Evolutionary conservation across 306 rosid species (phyloP), one percentile per base, ranked within the genome.

Genomic region (Cucumis cinereus): DNA sequence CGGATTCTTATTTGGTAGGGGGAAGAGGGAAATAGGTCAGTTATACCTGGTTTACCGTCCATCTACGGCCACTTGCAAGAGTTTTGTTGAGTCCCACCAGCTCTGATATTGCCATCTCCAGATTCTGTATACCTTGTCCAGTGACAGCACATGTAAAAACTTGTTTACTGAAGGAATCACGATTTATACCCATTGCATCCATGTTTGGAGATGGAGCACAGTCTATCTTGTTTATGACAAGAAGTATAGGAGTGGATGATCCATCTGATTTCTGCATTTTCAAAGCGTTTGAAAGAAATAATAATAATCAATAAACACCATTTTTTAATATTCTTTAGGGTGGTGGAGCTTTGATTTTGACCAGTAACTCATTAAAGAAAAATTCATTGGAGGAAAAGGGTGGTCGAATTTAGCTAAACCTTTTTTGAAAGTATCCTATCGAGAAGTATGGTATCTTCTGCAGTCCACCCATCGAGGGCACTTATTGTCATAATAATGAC

Each of bases 41-140:
- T 90, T 96, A 11, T 43, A 91, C 98, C 96, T 91, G 99, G 83
- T 91, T 94, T 71, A 92, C 90, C 23, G 96, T 87, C 99, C 99
- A 92, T 81, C 84, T 85, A 59, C 96, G 91, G 61, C 96, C 96
- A 73, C 90, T 97, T 20, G 84, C 75, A 67, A 86, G 85, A 78
- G 86, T 78, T 78, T 79, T 81, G 84, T 94, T 68, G 70, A 92
- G 92, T 62, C 99, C 95, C 77, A 89, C 90, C 33, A 90, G 79
- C 83, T 94, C 92, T 55, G 84, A 79, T 75, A 94, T 95, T 23
- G 89, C 90, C 58, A 52, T 83, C 88, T 94, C 99, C 74, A 94
- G 81, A 77, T 89, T 92, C 78, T 82, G 79, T 54, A 94, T 84
- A 82, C 97, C 99, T 90, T 90, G 90, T 68, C 99, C 94, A 11